Percentiles rank a stretch among this genome's conserved stretches.
These are phyloP conservation scores for Leptographium flavum DNA, from an alignment of 2,329 filamentous ascomycete species.

Conservation along the genomic window DNA sequence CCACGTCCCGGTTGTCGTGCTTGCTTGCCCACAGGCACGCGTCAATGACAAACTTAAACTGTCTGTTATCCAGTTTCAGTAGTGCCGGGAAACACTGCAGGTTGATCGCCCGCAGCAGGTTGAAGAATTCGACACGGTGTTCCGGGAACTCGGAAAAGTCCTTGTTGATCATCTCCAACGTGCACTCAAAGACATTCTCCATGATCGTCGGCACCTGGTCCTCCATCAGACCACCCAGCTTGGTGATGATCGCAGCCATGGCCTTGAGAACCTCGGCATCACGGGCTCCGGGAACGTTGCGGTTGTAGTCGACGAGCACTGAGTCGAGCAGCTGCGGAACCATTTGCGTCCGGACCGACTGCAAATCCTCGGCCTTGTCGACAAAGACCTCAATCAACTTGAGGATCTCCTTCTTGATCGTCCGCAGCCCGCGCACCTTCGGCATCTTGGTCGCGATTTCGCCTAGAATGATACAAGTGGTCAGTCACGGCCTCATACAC, in stretches of 20 bases:
- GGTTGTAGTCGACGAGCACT: slow-evolving; percentile 89
- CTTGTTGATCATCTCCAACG: slow-evolving; percentile 99
- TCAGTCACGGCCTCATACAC: too few relatives aligned
- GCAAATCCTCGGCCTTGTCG: slow-evolving; percentile 90
- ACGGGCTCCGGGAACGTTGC: slow-evolving; percentile 87
- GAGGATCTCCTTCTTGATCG: slow-evolving; percentile 98
- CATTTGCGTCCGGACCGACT: slow-evolving; percentile 85
- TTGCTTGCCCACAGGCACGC: slow-evolving; percentile 99
- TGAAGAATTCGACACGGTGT: slow-evolving; percentile 99
- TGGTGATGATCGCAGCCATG: slow-evolving; percentile 94
- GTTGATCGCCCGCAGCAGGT: slow-evolving; percentile 89
- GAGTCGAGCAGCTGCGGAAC: slow-evolving; percentile 92
- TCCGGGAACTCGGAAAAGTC: slow-evolving; percentile 99
- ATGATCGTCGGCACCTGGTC: slow-evolving; percentile 95
- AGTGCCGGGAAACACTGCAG: slow-evolving; percentile 91
- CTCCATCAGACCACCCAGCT: slow-evolving; percentile 91
- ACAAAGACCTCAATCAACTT: slow-evolving; percentile 98
- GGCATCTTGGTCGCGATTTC: slow-evolving; percentile 95
- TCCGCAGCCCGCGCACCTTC: slow-evolving; percentile 84
- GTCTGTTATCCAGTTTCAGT: slow-evolving; percentile 82
- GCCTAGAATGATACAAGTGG: too few relatives aligned
- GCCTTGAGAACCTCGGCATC: slow-evolving; percentile 95
- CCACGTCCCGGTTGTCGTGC: slow-evolving; percentile 96
- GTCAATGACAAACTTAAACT: slow-evolving; percentile 99
- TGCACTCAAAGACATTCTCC: slow-evolving; percentile 98